Conservation (phyloP, 2,329 filamentous ascomycete species). For the Reticulascus tulasneorum region DNA sequence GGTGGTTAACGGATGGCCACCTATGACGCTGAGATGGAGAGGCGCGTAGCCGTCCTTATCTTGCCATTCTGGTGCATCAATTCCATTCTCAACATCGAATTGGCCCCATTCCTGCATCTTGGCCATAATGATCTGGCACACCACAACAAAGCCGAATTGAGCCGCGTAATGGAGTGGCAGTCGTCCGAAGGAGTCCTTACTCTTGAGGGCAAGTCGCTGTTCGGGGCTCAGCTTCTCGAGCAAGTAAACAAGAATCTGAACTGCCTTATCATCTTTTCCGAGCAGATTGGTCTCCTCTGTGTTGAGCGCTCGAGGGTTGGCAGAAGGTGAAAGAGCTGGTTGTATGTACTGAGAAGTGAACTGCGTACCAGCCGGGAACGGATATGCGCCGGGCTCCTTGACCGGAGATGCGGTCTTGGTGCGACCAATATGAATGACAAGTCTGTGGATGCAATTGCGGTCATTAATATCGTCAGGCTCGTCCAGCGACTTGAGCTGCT, state of each 20-base stretch:
- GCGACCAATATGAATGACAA: conserved; percentile 88
- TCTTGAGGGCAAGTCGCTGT: conserved; percentile 65
- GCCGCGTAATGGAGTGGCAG: conserved; percentile 90
- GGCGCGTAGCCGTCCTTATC: conserved; percentile 89
- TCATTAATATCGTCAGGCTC: conserved; percentile 91
- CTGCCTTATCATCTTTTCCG: conserved; percentile 67
- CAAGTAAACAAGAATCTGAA: conserved; percentile 60
- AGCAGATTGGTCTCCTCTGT: conserved; percentile 65
- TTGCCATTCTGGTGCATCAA: conserved; percentile 86
- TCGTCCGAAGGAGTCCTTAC: conserved; percentile 74
- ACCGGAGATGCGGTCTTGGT: conserved; percentile 52
- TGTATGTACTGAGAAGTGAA: conserved; percentile 72
- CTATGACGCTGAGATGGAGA: conserved; percentile 86
- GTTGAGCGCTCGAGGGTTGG: conserved; percentile 58
- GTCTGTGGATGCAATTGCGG: conserved; percentile 86
- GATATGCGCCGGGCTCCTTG: conserved; percentile 43
- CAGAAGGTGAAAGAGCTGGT: conserved; percentile 66
- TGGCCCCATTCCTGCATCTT: conserved; percentile 87
- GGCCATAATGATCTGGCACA: conserved; percentile 82
- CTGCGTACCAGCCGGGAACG: conserved; percentile 45
- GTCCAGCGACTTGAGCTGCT: conserved; percentile 66
- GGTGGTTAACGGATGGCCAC: conserved; percentile 84
- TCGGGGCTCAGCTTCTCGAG: conserved; percentile 64
- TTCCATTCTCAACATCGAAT: conserved; percentile 78
- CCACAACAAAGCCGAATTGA: conserved; percentile 89